Evolutionary conservation across 441 rosid species (phyloP), one percentile per base, ranked within the genome.

Genomic region (Melastoma candidum): DNA sequence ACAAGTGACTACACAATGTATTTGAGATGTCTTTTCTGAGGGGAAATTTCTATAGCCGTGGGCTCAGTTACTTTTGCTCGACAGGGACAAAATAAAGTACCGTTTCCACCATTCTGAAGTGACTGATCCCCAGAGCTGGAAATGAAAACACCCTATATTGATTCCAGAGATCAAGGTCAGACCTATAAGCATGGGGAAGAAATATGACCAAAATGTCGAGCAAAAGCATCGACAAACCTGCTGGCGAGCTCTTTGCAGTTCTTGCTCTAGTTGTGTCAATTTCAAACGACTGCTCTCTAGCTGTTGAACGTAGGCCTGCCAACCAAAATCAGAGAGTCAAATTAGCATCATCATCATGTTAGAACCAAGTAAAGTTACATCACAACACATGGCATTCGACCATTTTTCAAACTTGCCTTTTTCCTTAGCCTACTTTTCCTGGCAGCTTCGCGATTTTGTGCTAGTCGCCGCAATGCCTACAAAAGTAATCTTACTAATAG

Each of bases 211-310:
- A 47, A 12, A 14, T 26, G 52, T 64, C 4, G 26, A 57, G 62
- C 39, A 51, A 44, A 27, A 68, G 60, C 47, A 59, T 22, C 36
- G 52, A 46, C 45, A 44, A 53, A 85, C 96, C 92, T 85, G 96
- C 59, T 87, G 95, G 51, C 95, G 86, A 44, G 96, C 94, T 73
- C 86, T 76, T 74, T 87, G 94, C 53, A 87, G 83, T 72, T 87
- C 96, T 67, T 85, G 96, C 68, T 87, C 92, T 11, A 87, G 85
- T 71, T 79, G 87, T 26, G 89, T 81, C 67, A 87, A 69, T 65
- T 87, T 87, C 61, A 87, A 72, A 47, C 92, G 80, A 72, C 95
- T 87, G 65, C 85, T 84, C 74, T 87, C 96, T 51, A 87, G 70
- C 69, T 85, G 96, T 63, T 87, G 96, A 48, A 87, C 96, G 71